Evolutionary conservation across 1,284 basidiomycete species (phyloP), one percentile per base, ranked within the genome.

Genomic region (Heterobasidion parviporum): DNA sequence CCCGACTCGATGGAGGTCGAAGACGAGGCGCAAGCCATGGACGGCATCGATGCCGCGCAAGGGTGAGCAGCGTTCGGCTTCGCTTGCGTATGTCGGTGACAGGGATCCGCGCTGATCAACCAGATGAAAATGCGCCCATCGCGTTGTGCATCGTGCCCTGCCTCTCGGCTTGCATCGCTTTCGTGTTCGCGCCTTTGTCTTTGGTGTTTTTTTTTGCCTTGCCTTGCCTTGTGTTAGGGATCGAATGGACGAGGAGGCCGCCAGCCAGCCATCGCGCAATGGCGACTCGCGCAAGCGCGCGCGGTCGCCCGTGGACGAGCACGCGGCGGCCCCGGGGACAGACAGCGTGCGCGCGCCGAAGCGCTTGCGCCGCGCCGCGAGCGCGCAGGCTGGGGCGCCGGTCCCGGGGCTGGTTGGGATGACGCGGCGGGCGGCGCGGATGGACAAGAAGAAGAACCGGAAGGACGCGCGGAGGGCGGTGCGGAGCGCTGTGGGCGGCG

Each of bases 351-450:
- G 60, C 20, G 41, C 48, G 14, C 56, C 58, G 6, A 61, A 61
- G 15, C 49, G 58, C 4, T 12, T 60, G 15, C 56, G 59, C 14
- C 55, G 46, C 15, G 54, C 53, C 50, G 53, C 53, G 18, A 55
- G 26, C 6, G 54, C 54, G 41, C 54, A 47, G 26, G 51, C 34
- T 0, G 52, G 44, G 15, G 26, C 32, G 1, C 16, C 47, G 2
- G 51, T 50, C 2, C 41, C 51, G 32, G 47, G 48, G 18, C 38
- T 10, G 14, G 33, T 43, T 6, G 35, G 15, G 6, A 10, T 18
- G 16, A 36, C 41, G 32, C 20, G 41, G 43, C 16, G 34, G 12
- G 44, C 43, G 41, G 34, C n/a, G 38, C 26, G 50, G 7, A 0
- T 35, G 55, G 50, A 34, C 15, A 32, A 50, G 43, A 56, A 47